Evolutionary conservation across 768 basidiomycete species (phyloP), one percentile per base, ranked within the genome.

Genomic region (Leccinum barrowsii): DNA sequence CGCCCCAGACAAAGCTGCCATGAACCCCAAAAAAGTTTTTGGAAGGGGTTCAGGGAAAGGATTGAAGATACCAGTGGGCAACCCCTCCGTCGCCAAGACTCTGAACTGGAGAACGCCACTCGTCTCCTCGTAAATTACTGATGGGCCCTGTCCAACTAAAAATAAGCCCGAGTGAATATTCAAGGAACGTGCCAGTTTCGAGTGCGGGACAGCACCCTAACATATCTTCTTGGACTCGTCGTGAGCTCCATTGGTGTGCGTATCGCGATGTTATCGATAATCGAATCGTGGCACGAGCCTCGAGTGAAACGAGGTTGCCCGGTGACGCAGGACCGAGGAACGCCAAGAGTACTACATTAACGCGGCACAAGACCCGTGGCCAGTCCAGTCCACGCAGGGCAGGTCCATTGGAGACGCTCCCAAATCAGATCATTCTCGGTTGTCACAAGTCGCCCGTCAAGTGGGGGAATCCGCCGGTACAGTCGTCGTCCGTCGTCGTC

Each of bases 381-480:
- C 56, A 57, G 58, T 35, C 34, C 50, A n/a, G n/a, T 42, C 17
- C 19, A 44, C 42, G 58, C 59, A 58, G 63, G 61, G 57, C 65
- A 57, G 42, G 42, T 44, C 59, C 51, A 58, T 34, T 34, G 32
- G 32, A 57, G 55, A 55, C 67, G 55, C 56, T 56, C 71, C 69
- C 61, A 67, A 69, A 74, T 63, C 72, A 60, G 63, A 63, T 63
- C 59, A 53, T 28, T 48, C 50, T 57, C 35, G 49, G 59, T 53
- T 46, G 52, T 60, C 65, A 62, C 59, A 34, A 44, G 56, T 62
- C 58, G 52, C 49, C 52, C 54, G 52, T 40, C 62, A 58, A 66
- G 54, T 21, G 26, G 48, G 52, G 54, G 47, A 47, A 52, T 37
- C 50, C 46, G 22, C 50, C 46, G 22, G 24, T 54, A 54, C 57